Evolutionary conservation across 2,329 filamentous ascomycete species (phyloP).

Genomic region (Cladosporium sp.): DNA sequence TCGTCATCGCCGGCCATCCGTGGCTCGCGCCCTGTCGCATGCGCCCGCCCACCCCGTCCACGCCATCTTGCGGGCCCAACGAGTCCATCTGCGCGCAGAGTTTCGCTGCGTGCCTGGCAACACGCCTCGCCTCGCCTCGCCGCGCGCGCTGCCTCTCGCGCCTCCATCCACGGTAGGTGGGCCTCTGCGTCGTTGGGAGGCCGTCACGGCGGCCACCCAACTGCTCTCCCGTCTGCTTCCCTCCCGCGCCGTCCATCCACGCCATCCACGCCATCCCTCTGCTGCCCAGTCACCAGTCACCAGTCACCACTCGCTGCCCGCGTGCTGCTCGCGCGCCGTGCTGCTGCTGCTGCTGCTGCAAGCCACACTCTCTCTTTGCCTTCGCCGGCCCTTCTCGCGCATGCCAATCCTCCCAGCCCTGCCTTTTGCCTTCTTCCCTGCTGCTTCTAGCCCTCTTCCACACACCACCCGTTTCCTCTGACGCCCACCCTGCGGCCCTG

Average conservation of each 20-base stretch:
- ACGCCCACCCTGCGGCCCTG: neutral
- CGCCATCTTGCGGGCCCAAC: conserved; percentile 1
- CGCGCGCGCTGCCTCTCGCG: neutral
- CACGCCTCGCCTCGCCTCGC: conserved; percentile 1
- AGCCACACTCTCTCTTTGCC: conserved; percentile 2
- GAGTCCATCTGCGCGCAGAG: neutral
- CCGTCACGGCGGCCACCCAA: neutral
- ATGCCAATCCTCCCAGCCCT: conserved; percentile 1
- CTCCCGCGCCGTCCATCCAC: neutral
- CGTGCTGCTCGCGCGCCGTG: neutral
- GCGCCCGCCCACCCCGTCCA: neutral
- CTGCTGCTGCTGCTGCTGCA: conserved; percentile 1
- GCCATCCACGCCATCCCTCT: neutral
- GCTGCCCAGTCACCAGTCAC: too few relatives aligned
- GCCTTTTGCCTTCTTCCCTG: neutral
- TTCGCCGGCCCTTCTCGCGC: neutral
- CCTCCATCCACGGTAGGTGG: neutral
- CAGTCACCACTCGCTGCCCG: too few relatives aligned
- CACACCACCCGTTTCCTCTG: neutral
- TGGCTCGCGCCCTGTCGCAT: conserved; percentile 2
- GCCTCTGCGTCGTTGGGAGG: conserved; percentile 5
- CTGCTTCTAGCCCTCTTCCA: conserved; percentile 2
- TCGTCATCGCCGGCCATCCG: conserved; percentile 9
- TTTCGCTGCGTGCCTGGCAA: conserved; percentile 8
- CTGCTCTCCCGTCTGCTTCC: neutral